Conservation (phyloP, 1,284 basidiomycete species). For the Lignosus rhinocerotis region DNA sequence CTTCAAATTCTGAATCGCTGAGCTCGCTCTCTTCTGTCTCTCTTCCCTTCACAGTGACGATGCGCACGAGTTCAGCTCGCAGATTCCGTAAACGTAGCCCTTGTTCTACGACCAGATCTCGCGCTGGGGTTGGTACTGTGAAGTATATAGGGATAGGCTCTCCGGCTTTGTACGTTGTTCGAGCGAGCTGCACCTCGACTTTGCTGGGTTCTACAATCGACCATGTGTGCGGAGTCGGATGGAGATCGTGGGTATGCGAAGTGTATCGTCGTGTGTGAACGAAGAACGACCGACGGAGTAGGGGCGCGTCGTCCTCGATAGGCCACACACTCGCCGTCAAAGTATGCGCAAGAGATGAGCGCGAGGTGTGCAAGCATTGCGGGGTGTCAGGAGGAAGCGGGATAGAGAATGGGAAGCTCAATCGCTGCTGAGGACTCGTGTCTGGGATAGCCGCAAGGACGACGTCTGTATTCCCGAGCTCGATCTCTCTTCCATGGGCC, state of each 20-base stretch:
- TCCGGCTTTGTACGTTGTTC: conserved; percentile 64
- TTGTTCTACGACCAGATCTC: conserved; percentile 61
- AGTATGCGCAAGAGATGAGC: conserved; percentile 65
- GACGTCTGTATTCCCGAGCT: conserved; percentile 56
- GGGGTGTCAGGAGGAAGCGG: conserved; percentile 73
- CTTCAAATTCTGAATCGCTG: conserved; percentile 20
- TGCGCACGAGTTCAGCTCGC: conserved; percentile 68
- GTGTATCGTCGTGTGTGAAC: conserved; percentile 77
- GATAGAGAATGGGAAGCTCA: conserved; percentile 73
- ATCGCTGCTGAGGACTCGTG: conserved; percentile 44
- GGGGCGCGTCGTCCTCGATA: conserved; percentile 38
- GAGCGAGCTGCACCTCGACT: conserved; percentile 69
- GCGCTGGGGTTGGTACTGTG: conserved; percentile 68
- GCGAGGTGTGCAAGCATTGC: conserved; percentile 71
- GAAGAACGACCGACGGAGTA: conserved; percentile 54
- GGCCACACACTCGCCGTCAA: conserved; percentile 67
- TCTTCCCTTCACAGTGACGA: conserved; percentile 49
- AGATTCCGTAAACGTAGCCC: conserved; percentile 74
- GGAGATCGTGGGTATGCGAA: conserved; percentile 56
- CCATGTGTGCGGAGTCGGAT: conserved; percentile 58
- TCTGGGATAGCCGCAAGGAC: conserved; percentile 47
- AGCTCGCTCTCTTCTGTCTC: conserved; percentile 21
- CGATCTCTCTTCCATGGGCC: conserved; percentile 59
- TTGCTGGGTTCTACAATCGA: conserved; percentile 59
- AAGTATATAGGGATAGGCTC: conserved; percentile 77